Evolutionary conservation across 495 filamentous ascomycete species (phyloP), one percentile per base, ranked within the genome.

Genomic region (Achaetomiella virescens): DNA sequence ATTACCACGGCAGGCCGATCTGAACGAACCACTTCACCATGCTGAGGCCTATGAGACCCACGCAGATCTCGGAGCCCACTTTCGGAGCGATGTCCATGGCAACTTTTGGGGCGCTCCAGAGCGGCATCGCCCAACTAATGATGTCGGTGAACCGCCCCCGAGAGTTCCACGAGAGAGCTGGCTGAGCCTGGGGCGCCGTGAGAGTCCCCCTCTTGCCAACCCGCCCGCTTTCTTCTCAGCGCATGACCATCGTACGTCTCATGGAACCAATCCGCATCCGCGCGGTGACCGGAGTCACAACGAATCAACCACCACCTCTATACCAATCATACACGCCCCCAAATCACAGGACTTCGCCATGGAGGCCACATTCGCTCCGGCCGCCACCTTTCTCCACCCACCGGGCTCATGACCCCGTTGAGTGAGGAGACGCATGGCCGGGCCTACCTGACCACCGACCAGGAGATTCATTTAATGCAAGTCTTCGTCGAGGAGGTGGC

Each of bases 401-500:
- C 76, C 42, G 75, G 77, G n/a, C 63, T 70, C 2, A 67, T 79
- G 61, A 80, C 75, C 7, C 76, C 78, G 31, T 72, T 76, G 17
- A 79, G 68, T 62, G 78, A 83, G 54, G 71, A 67, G 52, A 48
- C 64, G n/a, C 0, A 46, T 55, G 3, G 68, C 65, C 43, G 71
- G 27, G 70, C 78, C 18, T 87, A 79, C 59, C 74, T 97, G 24
- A 81, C 80, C 54, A 80, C 80, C 14, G 82, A 84, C 2, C 87
- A 95, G 43, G 88, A 96, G 66, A 78, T 90, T 2, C 75, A 84
- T 38, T 88, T 90, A 62, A 88, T 98, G 83, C 90, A 95, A 66
- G 83, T 88, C 0, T 98, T 95, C 66, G 84, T 93, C 24, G 89
- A 95, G 63, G 88, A 96, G 60, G 87, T 98, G 15, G 91, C 88